Evolutionary conservation across 257 asterid species (phyloP), one percentile per base, ranked within the genome.

Genomic region (Solanum lycopersicoides): DNA sequence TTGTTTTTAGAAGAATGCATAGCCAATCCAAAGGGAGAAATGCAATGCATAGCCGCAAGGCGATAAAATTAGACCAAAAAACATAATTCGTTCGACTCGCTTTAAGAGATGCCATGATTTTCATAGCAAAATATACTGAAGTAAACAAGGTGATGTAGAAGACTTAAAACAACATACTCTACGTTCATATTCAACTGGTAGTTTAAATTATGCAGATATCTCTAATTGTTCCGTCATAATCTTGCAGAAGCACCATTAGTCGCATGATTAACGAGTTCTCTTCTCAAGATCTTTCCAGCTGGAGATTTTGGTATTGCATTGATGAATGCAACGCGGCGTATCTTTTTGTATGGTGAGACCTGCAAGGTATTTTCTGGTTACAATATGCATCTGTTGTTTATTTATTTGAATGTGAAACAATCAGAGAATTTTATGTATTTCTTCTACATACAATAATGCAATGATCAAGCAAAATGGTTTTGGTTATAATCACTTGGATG

Each of bases 281-380:
- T 90, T 87, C 99, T 90, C 68, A 95, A 92, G 65, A 94, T 94
- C 91, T 96, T 96, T 50, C 99, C 99, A 0, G 98, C 94, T 34
- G 95, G 96, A 86, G 97, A 93, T 91, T 92, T 96, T 6, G 98
- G 99, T 86, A 96, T 94, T 0, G 97, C 83, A 88, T 88, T 89
- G 79, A 95, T 88, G 85, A 96, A 96, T 79, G 93, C 91, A 39
- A 96, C 89, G 5, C 94, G 97, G 0, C 99, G 93, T 53, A 96
- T 91, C 94, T 92, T 96, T 85, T 96, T 96, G 88, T 95, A 93
- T 9, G 99, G 97, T 79, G 99, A 91, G 71, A 96, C 99, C 98
- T 96, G 90, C 83, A 86, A 71, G 35, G 39, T 23, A 37, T 12
- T 45, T 63, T 37, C 30, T 53, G 42, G 18, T 7, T 13, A n/a